These are phyloP conservation scores for Brassica juncea DNA, from an alignment of 345 rosid genomes.

Conservation along the genomic window DNA sequence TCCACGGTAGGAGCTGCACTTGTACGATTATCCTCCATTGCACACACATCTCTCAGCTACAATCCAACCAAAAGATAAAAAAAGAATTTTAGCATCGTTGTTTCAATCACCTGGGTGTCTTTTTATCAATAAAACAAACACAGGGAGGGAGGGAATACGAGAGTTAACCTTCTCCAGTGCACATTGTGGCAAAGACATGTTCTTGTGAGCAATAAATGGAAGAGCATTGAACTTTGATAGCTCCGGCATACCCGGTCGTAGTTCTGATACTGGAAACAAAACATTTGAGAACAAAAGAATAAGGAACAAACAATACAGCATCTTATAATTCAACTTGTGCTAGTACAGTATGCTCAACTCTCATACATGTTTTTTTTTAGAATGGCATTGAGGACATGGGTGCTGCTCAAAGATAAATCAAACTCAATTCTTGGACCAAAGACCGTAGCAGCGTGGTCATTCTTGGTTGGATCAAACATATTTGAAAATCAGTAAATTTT, in stretches of 20 bases:
- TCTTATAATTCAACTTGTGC: too few species aligned
- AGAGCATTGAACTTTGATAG: conserved; percentile 28
- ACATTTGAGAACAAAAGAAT: neutral
- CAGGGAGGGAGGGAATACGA: neutral
- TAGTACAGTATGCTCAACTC: too few species aligned
- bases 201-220: too few species aligned
- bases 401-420: conserved; percentile 25
- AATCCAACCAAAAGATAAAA: too few species aligned
- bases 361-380: too few species aligned
- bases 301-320: too few species aligned
- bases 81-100: too few species aligned
- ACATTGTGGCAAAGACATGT: conserved; percentile 18
- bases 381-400: conserved; percentile 29
- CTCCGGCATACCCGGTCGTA: conserved; percentile 33
- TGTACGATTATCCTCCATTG: too few species aligned
- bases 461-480: conserved; percentile 16
- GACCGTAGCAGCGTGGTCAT: neutral
- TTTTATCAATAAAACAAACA: neutral
- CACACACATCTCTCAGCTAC: too few species aligned
- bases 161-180: conserved; percentile 31
- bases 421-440: conserved; percentile 9
- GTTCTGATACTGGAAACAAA: conserved; percentile 15
- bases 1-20: too few species aligned
- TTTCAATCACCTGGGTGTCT: too few species aligned
- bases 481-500: too few species aligned